Percentiles rank a stretch among this genome's conserved stretches.
These are phyloP conservation scores for Mycena capillaripes DNA, from an alignment of 768 basidiomycete species.

Conservation along the genomic window DNA sequence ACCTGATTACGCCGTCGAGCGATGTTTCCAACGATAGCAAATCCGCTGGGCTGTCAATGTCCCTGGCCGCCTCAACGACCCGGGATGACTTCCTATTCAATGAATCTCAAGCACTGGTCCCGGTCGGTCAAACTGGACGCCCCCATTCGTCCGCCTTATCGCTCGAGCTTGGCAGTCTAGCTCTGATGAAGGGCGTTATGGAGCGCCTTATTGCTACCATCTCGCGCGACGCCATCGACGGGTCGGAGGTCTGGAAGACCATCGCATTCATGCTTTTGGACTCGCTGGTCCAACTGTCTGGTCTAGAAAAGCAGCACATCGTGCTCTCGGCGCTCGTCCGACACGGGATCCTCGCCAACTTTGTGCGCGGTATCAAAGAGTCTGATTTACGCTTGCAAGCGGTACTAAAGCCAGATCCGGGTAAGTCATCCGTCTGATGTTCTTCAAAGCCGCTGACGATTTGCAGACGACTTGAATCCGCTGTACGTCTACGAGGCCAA, in stretches of 20 bases:
- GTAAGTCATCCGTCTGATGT: constrained; percentile 53
- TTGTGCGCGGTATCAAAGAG: constrained; percentile 89
- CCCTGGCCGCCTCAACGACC: constrained; percentile 55
- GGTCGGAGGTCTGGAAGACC: constrained; percentile 97
- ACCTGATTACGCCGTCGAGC: constrained; percentile 68
- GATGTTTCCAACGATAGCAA: constrained; percentile 39
- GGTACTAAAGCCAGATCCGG: constrained; percentile 91
- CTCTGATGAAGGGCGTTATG: constrained; percentile 74
- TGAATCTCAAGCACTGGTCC: constrained; percentile 54
- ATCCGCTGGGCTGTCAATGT: constrained; percentile 36
- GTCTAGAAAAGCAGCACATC: constrained; percentile 75
- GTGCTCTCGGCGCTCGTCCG: constrained; percentile 72
- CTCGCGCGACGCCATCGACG: constrained; percentile 94
- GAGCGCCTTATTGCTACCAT: constrained; percentile 82
- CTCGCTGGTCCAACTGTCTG: constrained; percentile 80
- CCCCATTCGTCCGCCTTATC: constrained; percentile 46
- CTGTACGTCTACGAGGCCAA: constrained; percentile 97
- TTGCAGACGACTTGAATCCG: constrained; percentile 87
- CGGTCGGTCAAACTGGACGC: constrained; percentile 40
- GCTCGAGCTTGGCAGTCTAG: constrained; percentile 74
- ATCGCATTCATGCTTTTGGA: constrained; percentile 94
- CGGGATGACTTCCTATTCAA: constrained; percentile 57
- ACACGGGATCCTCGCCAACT: constrained; percentile 85
- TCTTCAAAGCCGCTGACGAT: constrained; percentile 3
- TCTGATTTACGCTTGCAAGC: constrained; percentile 80